Conservation (phyloP, 2,329 filamentous ascomycete species). For the Alternaria hordeiaustralica region DNA sequence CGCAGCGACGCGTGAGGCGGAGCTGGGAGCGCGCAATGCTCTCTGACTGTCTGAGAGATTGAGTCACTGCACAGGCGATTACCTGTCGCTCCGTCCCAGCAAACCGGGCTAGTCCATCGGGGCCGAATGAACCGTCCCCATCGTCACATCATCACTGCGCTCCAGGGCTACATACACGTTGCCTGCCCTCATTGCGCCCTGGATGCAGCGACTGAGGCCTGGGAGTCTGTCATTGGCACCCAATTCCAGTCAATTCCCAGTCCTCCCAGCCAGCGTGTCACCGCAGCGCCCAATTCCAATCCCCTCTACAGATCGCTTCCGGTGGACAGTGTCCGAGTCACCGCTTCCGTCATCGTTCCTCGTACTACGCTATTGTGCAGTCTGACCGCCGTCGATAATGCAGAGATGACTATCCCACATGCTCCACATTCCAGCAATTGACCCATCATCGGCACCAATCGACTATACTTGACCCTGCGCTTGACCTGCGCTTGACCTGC, state of each 20-base stretch:
- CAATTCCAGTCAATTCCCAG: neutral
- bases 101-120: slow-evolving; percentile 21
- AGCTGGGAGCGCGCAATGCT: slow-evolving; percentile 20
- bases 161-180: slow-evolving; percentile 15
- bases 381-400: slow-evolving; percentile 33
- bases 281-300: slow-evolving; percentile 23
- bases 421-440: slow-evolving; percentile 36
- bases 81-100: slow-evolving; percentile 19
- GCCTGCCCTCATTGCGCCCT: slow-evolving; percentile 18
- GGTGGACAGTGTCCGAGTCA: slow-evolving; percentile 16
- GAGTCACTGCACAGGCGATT: slow-evolving; percentile 30
- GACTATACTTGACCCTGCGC: slow-evolving; percentile 2
- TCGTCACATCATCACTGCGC: neutral
- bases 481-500: slow-evolving; percentile 23
- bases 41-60: slow-evolving; percentile 30
- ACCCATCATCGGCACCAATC: slow-evolving; percentile 14
- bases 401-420: slow-evolving; percentile 30
- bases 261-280: slow-evolving; percentile 26
- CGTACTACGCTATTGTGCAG: slow-evolving; percentile 13
- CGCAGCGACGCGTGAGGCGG: slow-evolving; percentile 21
- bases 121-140: neutral
- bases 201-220: slow-evolving; percentile 14
- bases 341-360: slow-evolving; percentile 30
- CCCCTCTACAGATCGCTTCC: slow-evolving; percentile 6
- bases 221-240: slow-evolving; percentile 31